A percentile compares a stretch with the other conserved stretches of the same genome.
These are phyloP conservation scores for Mucor velutinosus DNA, from an alignment of 371 early-diverging fungal genomes.

Conservation along the genomic window DNA sequence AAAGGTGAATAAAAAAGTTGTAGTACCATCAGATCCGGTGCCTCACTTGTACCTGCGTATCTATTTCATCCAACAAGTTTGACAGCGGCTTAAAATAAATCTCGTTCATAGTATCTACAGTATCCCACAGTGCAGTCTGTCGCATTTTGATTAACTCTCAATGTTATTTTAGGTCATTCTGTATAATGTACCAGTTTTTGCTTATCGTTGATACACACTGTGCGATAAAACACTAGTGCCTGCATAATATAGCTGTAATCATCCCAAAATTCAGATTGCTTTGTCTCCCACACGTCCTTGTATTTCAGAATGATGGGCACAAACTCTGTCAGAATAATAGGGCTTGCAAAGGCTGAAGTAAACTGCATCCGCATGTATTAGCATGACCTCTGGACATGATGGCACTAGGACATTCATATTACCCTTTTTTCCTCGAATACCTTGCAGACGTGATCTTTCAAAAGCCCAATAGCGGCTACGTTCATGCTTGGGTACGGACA, in stretches of 20 bases:
- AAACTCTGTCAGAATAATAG: constrained; percentile 15
- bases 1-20: neutral
- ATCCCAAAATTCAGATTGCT: constrained; percentile 23
- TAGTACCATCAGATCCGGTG: neutral
- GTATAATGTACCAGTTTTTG: neutral
- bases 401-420: neutral
- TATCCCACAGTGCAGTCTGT: neutral
- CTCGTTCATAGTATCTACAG: neutral
- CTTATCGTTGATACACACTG: neutral
- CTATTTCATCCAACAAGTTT: neutral
- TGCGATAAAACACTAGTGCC: constrained; percentile 38
- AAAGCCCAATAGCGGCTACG: constrained; percentile 37
- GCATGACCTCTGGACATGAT: neutral
- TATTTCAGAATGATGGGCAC: constrained; percentile 22
- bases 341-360: constrained; percentile 20
- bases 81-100: neutral
- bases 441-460: constrained; percentile 33
- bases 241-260: constrained; percentile 43
- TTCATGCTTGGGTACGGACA: constrained; percentile 44
- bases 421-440: constrained; percentile 11
- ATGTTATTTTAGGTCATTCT: too few species aligned
- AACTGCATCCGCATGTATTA: neutral
- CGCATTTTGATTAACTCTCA: neutral
- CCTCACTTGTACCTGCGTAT: neutral
- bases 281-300: constrained; percentile 5